Base-by-base conservation (phyloP, 768 basidiomycete species). In the Mycena galericulata region DNA sequence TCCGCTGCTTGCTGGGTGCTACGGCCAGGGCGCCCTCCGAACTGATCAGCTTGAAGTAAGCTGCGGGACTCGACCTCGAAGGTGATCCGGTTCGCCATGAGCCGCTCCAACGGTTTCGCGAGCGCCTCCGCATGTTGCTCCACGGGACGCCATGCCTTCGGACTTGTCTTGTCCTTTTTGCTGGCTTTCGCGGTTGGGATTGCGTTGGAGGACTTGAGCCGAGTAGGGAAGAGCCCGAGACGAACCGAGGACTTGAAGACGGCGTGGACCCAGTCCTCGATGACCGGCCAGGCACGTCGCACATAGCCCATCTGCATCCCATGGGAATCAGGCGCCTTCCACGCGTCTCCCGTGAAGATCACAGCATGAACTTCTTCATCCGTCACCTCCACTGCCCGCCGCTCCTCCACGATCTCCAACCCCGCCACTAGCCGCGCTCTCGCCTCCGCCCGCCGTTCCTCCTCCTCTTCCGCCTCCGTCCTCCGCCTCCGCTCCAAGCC, bases 121-220 rank as follows among this genome's bases (percentile, higher is more conserved):
- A 57, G 32, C 18, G 29, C 56, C 18, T 57, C 56, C 15, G 26
- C 56, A 18, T 57, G 56, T 17, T 57, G 56, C 22, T 57, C 56
- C 17, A 57, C 56, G 17, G 56, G 56, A 2, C 56, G 40, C 20
- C 26, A 60, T 5, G 58, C 27, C 34, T 60, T 60, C 18, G 45
- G 58, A 32, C 45, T 47, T 18, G 58, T 60, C 30, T 49, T 46
- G 15, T 60, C 58, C n/a, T 47, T 47, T 17, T 60, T 60, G 22
- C 29, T 26, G n/a, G 45, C 29, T 26, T 60, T 60, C 6, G 18
- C 8, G n/a, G 46, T 49, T 8, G 58, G 45, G 6, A 49, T 24
- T 3, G 58, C 58, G 40, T 47, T 38, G 45, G 43, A 24, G 20
- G 58, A 3, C 41, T 60, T 60, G 58, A 60, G 46, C 12, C 45